These are phyloP conservation scores for Opeltia flavorubescens DNA, from an alignment of 495 filamentous ascomycete genomes.

Conservation along the genomic window DNA sequence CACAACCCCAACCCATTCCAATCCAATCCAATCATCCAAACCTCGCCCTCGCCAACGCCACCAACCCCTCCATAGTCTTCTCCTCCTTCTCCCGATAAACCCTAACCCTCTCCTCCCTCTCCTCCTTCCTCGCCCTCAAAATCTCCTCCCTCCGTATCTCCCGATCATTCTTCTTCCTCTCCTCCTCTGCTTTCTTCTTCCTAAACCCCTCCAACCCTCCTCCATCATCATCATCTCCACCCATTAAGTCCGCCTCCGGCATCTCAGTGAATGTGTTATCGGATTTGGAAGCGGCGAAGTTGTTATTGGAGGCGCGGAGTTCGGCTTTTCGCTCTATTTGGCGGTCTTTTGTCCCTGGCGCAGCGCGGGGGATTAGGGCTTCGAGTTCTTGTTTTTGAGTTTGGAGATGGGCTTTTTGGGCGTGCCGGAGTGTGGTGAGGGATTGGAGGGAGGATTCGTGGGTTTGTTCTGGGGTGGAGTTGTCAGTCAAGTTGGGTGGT, in stretches of 20 bases:
- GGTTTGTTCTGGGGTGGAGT: conserved; percentile 29
- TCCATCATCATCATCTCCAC: conserved; percentile 13
- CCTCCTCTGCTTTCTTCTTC: conserved; percentile 14
- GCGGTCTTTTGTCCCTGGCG: conserved; percentile 71
- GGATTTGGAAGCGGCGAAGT: conserved; percentile 25
- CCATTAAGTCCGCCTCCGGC: conserved; percentile 13
- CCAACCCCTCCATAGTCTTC: conserved; percentile 15
- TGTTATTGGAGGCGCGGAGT: conserved; percentile 31
- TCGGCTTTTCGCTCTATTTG: conserved; percentile 71
- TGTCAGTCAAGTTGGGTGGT: background rate
- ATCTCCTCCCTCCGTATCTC: conserved; percentile 16
- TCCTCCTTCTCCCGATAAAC: conserved; percentile 16
- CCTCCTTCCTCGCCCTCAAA: conserved; percentile 13
- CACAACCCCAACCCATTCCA: background rate
- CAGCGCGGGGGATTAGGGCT: conserved; percentile 70
- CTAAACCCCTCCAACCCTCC: conserved; percentile 14
- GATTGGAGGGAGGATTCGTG: conserved; percentile 38
- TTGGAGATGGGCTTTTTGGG: conserved; percentile 47
- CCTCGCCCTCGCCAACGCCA: conserved; percentile 16
- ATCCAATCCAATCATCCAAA: conserved; percentile 12
- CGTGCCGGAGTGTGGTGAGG: conserved; percentile 40
- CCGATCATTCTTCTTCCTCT: conserved; percentile 17
- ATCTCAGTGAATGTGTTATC: conserved; percentile 14
- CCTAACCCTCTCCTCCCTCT: conserved; percentile 15
- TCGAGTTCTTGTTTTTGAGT: conserved; percentile 52